Base-by-base conservation (phyloP, 768 basidiomycete species). In the Auricularia sp. region DNA sequence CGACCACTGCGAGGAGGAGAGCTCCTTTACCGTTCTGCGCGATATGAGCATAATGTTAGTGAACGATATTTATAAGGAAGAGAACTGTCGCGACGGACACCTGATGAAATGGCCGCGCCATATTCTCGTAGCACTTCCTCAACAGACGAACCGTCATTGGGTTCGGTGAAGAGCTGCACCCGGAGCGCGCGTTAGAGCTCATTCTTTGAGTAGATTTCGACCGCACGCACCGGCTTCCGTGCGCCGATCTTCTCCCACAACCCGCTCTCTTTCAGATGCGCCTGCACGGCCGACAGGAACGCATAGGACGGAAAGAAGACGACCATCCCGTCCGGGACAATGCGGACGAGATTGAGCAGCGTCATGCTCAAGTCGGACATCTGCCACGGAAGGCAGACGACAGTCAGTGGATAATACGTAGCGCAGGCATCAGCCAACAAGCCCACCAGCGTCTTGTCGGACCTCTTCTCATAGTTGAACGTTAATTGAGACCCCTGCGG, bases 261-360 rank as follows among this genome's bases (percentile, higher is more conserved):
- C 1, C 88, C 87, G 58, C 75, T 83, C 59, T 78, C 79, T 5
- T 76, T 73, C 94, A 96, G 98, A 5, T 78, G 71, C 3, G 76
- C 77, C 69, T 85, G 89, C 3, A 89, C 84, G 45, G 78, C 75
- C 65, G 88, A 83, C 44, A 98, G 77, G 69, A 92, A 94, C 35
- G 80, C 82, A 73, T 98, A 98, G 0, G 94, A 96, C 0, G 96
- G 95, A 47, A 98, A 85, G 73, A 99, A 99, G 6, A 97, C 88
- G 21, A 98, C 90, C 76, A 98, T 83, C 0, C 96, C 96, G 21
- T 86, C 87, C 0, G 94, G 90, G 3, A 95, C 82, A 18, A 96
- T 73, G 39, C 81, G 86, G 24, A 84, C 79, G 61, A 94, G 83
- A 70, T 96, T 98, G n/a, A 85, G 71, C 58, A 99, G 73, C 13